These are phyloP conservation scores for Glycyrrhiza uralensis DNA, from an alignment of 306 rosid species.

Conservation along the genomic window DNA sequence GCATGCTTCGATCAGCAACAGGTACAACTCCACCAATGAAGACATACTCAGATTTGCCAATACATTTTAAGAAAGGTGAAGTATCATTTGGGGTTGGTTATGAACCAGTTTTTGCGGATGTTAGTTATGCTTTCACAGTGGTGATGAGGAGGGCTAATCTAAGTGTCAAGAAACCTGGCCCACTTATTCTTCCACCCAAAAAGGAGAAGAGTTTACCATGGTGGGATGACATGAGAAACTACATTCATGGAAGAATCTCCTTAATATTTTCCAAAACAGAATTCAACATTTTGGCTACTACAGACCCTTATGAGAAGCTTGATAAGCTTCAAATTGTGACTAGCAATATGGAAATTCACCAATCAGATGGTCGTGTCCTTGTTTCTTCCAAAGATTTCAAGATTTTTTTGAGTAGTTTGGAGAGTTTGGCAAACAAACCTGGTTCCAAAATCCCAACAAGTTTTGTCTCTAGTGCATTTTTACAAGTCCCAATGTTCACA, in stretches of 20 bases:
- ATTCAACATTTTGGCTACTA: slow-evolving; percentile 59
- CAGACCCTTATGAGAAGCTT: slow-evolving; percentile 94
- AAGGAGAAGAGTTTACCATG: slow-evolving; percentile 93
- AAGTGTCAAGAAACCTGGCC: slow-evolving; percentile 53
- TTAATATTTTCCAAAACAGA: slow-evolving; percentile 58
- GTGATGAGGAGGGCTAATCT: slow-evolving; percentile 96
- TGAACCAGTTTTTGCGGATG: slow-evolving; percentile 88
- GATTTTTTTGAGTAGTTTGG: slow-evolving; percentile 69
- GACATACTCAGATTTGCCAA: slow-evolving; percentile 69
- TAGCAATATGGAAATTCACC: slow-evolving; percentile 72
- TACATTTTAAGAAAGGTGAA: slow-evolving; percentile 73
- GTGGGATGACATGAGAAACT: slow-evolving; percentile 99
- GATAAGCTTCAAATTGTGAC: slow-evolving; percentile 72
- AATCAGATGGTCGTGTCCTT: slow-evolving; percentile 78
- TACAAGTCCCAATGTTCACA: slow-evolving; percentile 68
- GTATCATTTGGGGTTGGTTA: slow-evolving; percentile 87
- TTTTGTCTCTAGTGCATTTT: slow-evolving; percentile 48
- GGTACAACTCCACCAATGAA: slow-evolving; percentile 98
- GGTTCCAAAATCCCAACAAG: slow-evolving; percentile 68
- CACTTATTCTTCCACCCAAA: slow-evolving; percentile 67
- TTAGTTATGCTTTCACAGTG: slow-evolving; percentile 89
- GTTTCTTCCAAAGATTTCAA: slow-evolving; percentile 62
- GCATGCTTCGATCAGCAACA: slow-evolving; percentile 88
- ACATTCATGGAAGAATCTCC: slow-evolving; percentile 77
- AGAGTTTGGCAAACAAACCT: slow-evolving; percentile 63